A percentile compares a stretch with the other conserved stretches of the same genome.
Conservation (phyloP, 2,329 filamentous ascomycete species). For the Arthroderma uncinatum region DNA sequence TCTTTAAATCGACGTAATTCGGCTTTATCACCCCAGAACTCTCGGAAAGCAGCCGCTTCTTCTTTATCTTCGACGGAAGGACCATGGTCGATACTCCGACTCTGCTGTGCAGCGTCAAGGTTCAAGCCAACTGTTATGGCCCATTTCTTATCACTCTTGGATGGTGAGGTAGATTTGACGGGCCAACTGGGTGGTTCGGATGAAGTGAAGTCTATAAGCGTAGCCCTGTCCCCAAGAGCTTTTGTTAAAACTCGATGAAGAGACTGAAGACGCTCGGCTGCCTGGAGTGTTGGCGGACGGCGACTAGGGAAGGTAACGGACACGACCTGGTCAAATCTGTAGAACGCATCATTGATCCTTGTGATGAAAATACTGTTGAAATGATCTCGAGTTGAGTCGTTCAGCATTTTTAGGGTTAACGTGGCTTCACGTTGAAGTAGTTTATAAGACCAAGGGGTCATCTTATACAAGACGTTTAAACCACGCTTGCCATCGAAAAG, state of each 20-base stretch:
- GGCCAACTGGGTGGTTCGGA: slow-evolving; percentile 37
- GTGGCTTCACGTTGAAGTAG: slow-evolving; percentile 63
- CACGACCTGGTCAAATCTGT: slow-evolving; percentile 46
- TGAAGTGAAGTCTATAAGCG: slow-evolving; percentile 51
- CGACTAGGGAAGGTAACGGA: slow-evolving; percentile 24
- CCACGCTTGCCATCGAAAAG: slow-evolving; percentile 65
- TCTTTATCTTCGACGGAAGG: slow-evolving; percentile 76
- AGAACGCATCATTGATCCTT: slow-evolving; percentile 41
- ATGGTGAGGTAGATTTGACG: slow-evolving; percentile 31
- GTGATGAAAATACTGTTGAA: slow-evolving; percentile 77
- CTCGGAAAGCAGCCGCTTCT: slow-evolving; percentile 67
- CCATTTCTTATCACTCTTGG: slow-evolving; percentile 19
- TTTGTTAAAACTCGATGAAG: slow-evolving; percentile 55
- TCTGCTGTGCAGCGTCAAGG: slow-evolving; percentile 60
- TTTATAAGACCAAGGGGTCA: slow-evolving; percentile 72
- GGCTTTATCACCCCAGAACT: slow-evolving; percentile 90
- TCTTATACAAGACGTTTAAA: slow-evolving; percentile 81
- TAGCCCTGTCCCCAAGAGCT: slow-evolving; percentile 65
- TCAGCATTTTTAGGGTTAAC: slow-evolving; percentile 62
- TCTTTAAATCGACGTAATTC: slow-evolving; percentile 92
- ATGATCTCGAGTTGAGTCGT: slow-evolving; percentile 61
- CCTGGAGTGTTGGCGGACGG: slow-evolving; percentile 21
- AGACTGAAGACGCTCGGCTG: slow-evolving; percentile 19
- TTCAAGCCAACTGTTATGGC: slow-evolving; percentile 53
- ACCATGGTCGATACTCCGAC: slow-evolving; percentile 73